These are phyloP conservation scores for Macadamia integrifolia DNA, from an alignment of 164 flowering plant species.

Conservation along the genomic window DNA sequence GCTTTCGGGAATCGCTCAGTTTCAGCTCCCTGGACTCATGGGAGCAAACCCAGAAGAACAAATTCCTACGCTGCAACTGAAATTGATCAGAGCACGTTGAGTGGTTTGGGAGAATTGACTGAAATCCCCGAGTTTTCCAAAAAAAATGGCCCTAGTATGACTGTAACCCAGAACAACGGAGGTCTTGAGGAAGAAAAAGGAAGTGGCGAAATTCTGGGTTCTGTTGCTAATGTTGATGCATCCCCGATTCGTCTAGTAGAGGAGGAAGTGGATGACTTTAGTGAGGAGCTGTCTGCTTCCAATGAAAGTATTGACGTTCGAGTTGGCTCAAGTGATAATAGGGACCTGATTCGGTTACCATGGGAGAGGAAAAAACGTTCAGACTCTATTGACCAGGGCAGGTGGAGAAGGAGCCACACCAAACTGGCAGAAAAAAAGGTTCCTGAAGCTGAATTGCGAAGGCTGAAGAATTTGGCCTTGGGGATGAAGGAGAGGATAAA, in stretches of 20 bases:
- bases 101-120: background rate
- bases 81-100: background rate
- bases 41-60: slow-evolving; percentile 19
- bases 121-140: background rate
- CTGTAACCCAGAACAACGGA: background rate
- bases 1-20: slow-evolving; percentile 11
- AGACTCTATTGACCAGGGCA: slow-evolving; percentile 18
- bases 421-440: slow-evolving; percentile 56
- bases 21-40: slow-evolving; percentile 60
- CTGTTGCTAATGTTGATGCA: slow-evolving; percentile 6
- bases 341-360: slow-evolving; percentile 29
- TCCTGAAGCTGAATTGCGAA: slow-evolving; percentile 69
- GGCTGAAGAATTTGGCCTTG: slow-evolving; percentile 65
- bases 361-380: slow-evolving; percentile 33
- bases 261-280: slow-evolving; percentile 2
- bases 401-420: slow-evolving; percentile 40
- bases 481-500: slow-evolving; percentile 75
- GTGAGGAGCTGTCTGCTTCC: background rate
- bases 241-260: slow-evolving; percentile 8
- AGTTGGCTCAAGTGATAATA: slow-evolving; percentile 11
- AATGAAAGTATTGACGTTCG: slow-evolving; percentile 3
- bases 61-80: slow-evolving; percentile 17
- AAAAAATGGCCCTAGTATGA: background rate
- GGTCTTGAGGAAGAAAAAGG: slow-evolving; percentile 3
- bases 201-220: background rate